Evolutionary conservation across 2,329 filamentous ascomycete species (phyloP), one percentile per base, ranked within the genome.

Genomic region (Cladophialophora bantiana): DNA sequence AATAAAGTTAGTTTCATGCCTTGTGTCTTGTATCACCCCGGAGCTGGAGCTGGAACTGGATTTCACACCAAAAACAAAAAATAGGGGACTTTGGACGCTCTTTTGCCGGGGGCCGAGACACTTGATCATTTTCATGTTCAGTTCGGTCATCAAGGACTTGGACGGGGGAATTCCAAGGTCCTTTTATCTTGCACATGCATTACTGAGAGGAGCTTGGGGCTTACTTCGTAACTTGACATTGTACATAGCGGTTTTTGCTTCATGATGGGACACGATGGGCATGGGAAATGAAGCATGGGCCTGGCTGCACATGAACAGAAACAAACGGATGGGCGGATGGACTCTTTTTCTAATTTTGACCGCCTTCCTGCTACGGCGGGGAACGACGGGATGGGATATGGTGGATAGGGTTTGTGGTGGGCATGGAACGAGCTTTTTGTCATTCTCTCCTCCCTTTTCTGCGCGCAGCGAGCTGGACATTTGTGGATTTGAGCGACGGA

Each of bases 121-220:
- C 48, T 53, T 45, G 15, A 34, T 32, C 55, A 38, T 32, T 58
- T 53, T 54, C 40, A 48, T 38, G n/a, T 58, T 62, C 48, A 50
- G 4, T 61, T 64, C 38, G 10, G 34, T n/a, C 26, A 9, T 40
- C 38, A 53, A 45, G 64, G 34, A 34, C 38, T 38, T 42, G 54
- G 45, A 58, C 57, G 20, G 54, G n/a, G 35, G 40, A 6, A 40
- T 50, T 35, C 36, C 34, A 38, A 42, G 20, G 50, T 63, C 52
- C 48, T 60, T 63, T 10, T 20, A 20, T 48, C 32, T 52, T 38
- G 54, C 64, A 63, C 40, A 56, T 62, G 62, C 66, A 68, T 68
- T 65, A 54, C 59, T 59, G 52, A 59, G 57, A 31, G 42, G 65
- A 64, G 65, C 57, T 59, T 60, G 50, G 40, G 58, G n/a, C 26